phyloP scores from a whole-genome alignment of 192 early-diverging fungal species.

The Mortierella alpina region DNA sequence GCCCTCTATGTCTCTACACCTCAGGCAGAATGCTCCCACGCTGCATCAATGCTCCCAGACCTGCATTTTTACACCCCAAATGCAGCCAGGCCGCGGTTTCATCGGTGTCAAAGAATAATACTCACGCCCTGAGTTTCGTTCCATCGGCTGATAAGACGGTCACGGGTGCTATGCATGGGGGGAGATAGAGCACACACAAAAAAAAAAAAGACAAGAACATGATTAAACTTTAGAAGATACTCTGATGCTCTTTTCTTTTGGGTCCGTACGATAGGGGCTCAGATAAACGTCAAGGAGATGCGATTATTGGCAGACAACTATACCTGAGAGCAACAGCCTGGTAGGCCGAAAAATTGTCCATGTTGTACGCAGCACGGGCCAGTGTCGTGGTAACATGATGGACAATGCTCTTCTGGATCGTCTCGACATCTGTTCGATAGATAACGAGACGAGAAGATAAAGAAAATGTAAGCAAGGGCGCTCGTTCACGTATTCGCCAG shows the following conservation, averaged over 20 bases:
- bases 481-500: background rate
- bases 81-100: too few species aligned
- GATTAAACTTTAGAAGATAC: too few species aligned
- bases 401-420: slow-evolving; percentile 88
- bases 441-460: background rate
- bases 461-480: background rate
- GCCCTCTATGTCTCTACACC: background rate
- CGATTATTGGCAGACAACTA: background rate
- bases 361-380: slow-evolving; percentile 87
- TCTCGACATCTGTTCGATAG: slow-evolving; percentile 66
- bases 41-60: background rate
- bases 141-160: slow-evolving; percentile 93
- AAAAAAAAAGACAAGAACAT: background rate
- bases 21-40: background rate
- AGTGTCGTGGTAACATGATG: slow-evolving; percentile 92
- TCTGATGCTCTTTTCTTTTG: too few species aligned
- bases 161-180: slow-evolving; percentile 74
- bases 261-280: background rate
- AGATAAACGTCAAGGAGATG: background rate
- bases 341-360: slow-evolving; percentile 94
- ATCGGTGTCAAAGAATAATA: slow-evolving; percentile 6
- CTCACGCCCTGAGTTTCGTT: slow-evolving; percentile 89
- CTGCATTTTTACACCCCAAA: too few species aligned
- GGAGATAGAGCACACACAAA: background rate
- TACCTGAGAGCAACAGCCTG: slow-evolving; percentile 90